Evolutionary conservation across 2,329 filamentous ascomycete genomes (phyloP), one percentile per base, ranked within the genome.

Genomic region (Aspergillus sp.): DNA sequence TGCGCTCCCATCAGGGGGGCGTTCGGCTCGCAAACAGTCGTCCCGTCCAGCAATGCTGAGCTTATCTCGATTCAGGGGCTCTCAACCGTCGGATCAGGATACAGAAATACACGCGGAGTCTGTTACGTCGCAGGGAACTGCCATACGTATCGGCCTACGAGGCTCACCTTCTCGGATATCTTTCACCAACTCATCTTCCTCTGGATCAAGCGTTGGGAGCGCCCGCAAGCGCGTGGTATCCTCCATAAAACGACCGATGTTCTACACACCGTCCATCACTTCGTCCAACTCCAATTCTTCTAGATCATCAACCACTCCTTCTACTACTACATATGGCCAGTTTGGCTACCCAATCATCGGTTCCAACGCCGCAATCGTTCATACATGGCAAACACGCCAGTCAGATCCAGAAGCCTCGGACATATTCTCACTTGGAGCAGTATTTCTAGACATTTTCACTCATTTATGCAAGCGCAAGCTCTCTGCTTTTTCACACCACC

Each of bases 381-480:
- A 75, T 54, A 76, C 70, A 7, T 77, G 71, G 72, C 81, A 78
- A 68, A 73, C 74, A 3, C 70, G 67, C 41, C 72, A 74, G 54
- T 66, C 69, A 23, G 70, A 74, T 52, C 70, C 72, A 27, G 69
- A 71, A 50, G 65, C 76, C 41, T 80, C 83, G 11, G 86, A 88
- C 65, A 74, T 88, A 15, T 88, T 85, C 73, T 84, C 83, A 25
- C 77, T 88, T 0, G 85, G 80, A 3, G 86, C 85, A 54, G 75
- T 86, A 19, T 85, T 80, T 60, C 73, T 88, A 17, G 84, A 88
- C 63, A 83, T 88, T 42, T 67, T 88, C 17, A 86, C 84, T 1
- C 82, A 83, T 64, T 77, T 88, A 63, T 77, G 86, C 65, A 84
- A 85, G 65, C 82, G 83, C 68, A 84, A 83, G 58, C 77, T 81